A percentile compares a stretch with the other conserved stretches of the same genome.
phyloP scores from a whole-genome alignment of 495 filamentous ascomycete genomes.

The Clohesyomyces aquaticus region DNA sequence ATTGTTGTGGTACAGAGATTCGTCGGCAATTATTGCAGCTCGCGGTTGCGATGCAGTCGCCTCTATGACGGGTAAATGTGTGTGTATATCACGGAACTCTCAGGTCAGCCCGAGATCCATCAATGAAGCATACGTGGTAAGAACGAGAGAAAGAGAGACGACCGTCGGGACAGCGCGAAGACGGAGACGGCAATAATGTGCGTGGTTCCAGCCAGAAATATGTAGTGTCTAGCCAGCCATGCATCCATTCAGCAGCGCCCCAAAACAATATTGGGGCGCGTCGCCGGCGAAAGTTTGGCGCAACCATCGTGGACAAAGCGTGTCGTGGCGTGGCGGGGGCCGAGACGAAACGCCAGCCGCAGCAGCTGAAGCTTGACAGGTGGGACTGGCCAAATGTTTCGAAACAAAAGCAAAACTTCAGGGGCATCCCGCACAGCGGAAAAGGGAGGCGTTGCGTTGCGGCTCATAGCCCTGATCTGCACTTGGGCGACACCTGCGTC shows the following conservation, averaged over 20 bases:
- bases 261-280: background rate
- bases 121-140: background rate
- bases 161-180: no score
- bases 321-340: background rate
- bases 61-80: background rate
- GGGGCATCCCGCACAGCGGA: background rate
- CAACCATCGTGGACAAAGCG: background rate
- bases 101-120: conserved; percentile 11
- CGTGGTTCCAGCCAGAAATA: no score
- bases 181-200: no score
- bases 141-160: background rate
- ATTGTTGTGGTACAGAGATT: background rate
- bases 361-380: background rate
- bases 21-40: background rate
- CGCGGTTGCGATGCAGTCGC: background rate
- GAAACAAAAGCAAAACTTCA: conserved; percentile 8
- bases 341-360: background rate
- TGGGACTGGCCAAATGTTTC: conserved; percentile 5
- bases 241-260: no score
- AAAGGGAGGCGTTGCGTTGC: background rate
- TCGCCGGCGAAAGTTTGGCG: background rate
- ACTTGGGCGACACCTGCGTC: background rate
- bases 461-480: no score
- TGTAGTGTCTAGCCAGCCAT: no score
- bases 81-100: background rate